These are phyloP conservation scores for Pleurozium schreberi DNA, from an alignment of 225 moss, liverwort and hornwort genomes.

Conservation along the genomic window DNA sequence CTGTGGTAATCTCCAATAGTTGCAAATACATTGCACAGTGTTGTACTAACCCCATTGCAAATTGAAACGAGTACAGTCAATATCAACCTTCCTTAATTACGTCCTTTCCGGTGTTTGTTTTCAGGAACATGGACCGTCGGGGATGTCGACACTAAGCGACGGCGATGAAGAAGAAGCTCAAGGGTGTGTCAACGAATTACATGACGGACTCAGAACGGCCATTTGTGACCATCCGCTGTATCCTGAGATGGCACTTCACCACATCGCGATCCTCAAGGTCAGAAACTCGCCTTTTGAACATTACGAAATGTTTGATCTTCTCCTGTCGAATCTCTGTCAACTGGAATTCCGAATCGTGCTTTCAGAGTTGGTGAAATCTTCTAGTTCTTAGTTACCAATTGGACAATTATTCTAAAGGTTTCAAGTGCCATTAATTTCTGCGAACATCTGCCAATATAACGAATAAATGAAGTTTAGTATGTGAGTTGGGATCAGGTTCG, in stretches of 20 bases:
- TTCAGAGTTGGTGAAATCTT: not conserved
- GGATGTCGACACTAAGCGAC: not conserved
- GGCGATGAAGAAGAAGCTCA: not conserved
- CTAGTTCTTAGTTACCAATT: not conserved
- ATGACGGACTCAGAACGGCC: not conserved
- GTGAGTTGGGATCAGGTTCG: not conserved
- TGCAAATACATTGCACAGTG: no score
- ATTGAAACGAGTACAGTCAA: not conserved
- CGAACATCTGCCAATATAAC: not conserved
- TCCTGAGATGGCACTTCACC: slow-evolving; percentile 2
- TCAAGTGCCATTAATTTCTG: not conserved
- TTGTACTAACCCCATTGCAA: not conserved
- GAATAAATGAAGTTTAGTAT: not conserved
- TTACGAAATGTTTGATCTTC: no score
- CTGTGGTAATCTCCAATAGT: not conserved
- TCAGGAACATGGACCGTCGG: not conserved
- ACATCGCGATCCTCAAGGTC: slow-evolving; percentile 16
- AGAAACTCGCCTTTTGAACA: not conserved
- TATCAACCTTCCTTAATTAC: not conserved
- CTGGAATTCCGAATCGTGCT: not conserved
- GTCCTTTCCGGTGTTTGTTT: not conserved
- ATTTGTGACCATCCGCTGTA: slow-evolving; percentile 20
- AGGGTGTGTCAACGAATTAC: not conserved
- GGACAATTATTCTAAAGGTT: not conserved
- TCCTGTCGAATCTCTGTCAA: not conserved